Evolutionary conservation across 208 protist genomes (phyloP).

Genomic region (Crithidia expoeki): DNA sequence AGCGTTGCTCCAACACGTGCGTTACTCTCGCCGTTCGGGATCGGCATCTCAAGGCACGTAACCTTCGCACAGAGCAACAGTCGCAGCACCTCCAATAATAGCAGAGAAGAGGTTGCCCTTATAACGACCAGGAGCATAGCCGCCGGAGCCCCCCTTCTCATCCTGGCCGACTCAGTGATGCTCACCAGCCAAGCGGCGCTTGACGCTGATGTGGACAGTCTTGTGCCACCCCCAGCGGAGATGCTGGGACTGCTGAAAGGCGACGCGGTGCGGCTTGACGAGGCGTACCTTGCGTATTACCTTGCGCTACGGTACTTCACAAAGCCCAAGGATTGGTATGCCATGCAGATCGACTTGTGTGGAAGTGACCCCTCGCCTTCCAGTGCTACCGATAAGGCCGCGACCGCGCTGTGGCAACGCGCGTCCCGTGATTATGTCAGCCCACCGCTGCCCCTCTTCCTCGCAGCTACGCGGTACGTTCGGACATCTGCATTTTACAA

Average conservation of each 20-base stretch:
- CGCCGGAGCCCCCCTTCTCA: constrained; percentile 12
- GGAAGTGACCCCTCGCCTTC: background rate
- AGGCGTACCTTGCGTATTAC: constrained; percentile 35
- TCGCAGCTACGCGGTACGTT: constrained; percentile 37
- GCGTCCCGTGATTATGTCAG: constrained; percentile 29
- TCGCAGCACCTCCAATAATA: background rate
- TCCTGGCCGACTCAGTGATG: constrained; percentile 35
- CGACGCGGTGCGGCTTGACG: constrained; percentile 15
- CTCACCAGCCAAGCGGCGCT: constrained; percentile 30
- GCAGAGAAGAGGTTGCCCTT: background rate
- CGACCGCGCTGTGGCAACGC: constrained; percentile 15
- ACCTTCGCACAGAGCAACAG: background rate
- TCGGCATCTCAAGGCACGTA: constrained; percentile 32
- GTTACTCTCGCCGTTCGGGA: constrained; percentile 30
- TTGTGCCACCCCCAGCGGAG: constrained; percentile 39
- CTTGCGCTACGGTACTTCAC: constrained; percentile 31
- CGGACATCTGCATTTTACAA: constrained; percentile 22
- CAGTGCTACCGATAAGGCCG: background rate
- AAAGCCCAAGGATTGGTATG: constrained; percentile 25
- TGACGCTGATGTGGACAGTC: constrained; percentile 39
- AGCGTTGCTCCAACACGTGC: constrained; percentile 9
- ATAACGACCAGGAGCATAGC: constrained; percentile 3
- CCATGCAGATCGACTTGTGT: constrained; percentile 17
- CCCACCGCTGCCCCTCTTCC: constrained; percentile 26
- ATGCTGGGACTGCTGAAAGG: constrained; percentile 32